Percentiles rank a stretch among this genome's conserved stretches.
Evolutionary conservation across 257 asterid species (phyloP).

Genomic region (Marsdenia floribunda): DNA sequence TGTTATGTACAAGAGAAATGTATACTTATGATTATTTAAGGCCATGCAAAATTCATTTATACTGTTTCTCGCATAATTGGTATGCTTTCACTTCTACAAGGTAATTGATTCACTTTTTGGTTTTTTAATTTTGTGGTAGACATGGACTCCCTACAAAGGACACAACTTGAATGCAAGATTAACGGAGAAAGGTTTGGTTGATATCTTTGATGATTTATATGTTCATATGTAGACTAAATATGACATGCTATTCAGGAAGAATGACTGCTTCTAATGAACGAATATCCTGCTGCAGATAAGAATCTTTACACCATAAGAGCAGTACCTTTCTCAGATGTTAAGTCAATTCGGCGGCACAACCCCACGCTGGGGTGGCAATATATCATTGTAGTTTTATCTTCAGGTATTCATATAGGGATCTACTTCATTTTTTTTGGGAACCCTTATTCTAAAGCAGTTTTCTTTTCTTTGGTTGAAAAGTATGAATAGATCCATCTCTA

Average conservation of each 20-base stretch:
- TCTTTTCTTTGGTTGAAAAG: neutral
- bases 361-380: constrained; percentile 95
- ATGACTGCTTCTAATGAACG: constrained; percentile 14
- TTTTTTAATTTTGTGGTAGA: constrained; percentile 36
- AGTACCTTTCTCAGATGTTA: constrained; percentile 81
- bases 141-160: constrained; percentile 99
- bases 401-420: constrained; percentile 47
- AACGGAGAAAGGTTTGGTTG: constrained; percentile 73
- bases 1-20: neutral
- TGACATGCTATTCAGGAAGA: neutral
- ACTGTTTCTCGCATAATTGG: neutral
- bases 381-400: constrained; percentile 74
- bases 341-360: constrained; percentile 83
- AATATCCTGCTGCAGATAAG: constrained; percentile 60
- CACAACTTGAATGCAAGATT: constrained; percentile 70
- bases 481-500: neutral
- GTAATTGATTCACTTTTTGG: constrained; percentile 5
- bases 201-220: neutral
- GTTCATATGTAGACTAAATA: too few species aligned
- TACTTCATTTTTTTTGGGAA: neutral
- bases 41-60: neutral
- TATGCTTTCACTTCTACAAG: neutral
- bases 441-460: neutral
- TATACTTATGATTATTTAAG: neutral
- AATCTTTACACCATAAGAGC: constrained; percentile 80